These are phyloP conservation scores for Wickerhamomyces ciferrii DNA, from an alignment of 805 yeast species.

Conservation along the genomic window DNA sequence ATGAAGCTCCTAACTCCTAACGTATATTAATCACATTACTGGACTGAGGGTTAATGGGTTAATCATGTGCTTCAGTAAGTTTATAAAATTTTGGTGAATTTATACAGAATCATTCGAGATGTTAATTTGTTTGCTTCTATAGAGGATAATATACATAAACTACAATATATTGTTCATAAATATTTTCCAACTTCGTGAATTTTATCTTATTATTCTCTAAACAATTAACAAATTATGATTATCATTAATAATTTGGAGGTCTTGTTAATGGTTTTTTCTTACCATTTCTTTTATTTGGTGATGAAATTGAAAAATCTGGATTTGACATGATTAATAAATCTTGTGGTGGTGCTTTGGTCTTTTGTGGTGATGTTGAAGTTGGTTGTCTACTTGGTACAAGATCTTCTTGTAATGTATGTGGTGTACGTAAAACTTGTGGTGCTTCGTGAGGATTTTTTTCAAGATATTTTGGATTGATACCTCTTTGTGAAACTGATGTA, in stretches of 20 bases:
- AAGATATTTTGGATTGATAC: slow-evolving; percentile 54
- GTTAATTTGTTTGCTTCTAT: too few relatives aligned
- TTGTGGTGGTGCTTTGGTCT: neutral
- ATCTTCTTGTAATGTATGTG: slow-evolving; percentile 6
- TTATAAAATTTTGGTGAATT: too few relatives aligned
- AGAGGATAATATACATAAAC: too few relatives aligned
- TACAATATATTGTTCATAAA: too few relatives aligned
- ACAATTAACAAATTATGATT: too few relatives aligned
- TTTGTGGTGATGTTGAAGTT: neutral
- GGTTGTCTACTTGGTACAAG: neutral
- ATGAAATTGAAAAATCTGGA: slow-evolving; percentile 16
- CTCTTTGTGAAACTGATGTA: slow-evolving; percentile 76
- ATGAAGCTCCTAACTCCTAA: too few relatives aligned
- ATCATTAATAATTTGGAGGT: neutral
- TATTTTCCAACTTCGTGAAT: too few relatives aligned
- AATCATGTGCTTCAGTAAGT: too few relatives aligned
- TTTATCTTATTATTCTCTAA: too few relatives aligned
- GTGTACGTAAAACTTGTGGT: slow-evolving; percentile 4
- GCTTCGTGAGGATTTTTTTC: slow-evolving; percentile 19
- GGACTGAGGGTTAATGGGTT: too few relatives aligned
- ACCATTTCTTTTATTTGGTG: neutral
- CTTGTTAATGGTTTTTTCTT: slow-evolving; percentile 3
- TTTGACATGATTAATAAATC: slow-evolving; percentile 17
- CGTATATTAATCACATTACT: too few relatives aligned
- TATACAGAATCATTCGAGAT: too few relatives aligned